phyloP scores from a whole-genome alignment of 176 grass and related monocot genomes.

The Zea luxurians region DNA sequence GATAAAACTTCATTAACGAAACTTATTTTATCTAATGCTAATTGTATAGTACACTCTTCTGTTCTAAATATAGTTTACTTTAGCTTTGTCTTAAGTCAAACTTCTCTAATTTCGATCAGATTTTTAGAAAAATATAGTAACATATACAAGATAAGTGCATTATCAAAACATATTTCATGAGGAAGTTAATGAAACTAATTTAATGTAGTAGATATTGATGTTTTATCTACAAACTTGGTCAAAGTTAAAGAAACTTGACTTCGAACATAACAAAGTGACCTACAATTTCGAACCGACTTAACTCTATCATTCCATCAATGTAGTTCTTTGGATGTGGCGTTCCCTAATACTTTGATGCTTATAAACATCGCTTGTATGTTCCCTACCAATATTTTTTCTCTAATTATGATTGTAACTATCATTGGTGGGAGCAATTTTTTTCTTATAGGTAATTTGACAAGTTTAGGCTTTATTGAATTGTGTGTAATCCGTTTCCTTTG shows the following conservation, averaged over 20 bases:
- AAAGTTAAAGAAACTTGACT: background rate
- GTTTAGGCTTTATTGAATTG: background rate
- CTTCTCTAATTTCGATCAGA: background rate
- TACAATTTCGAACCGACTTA: background rate
- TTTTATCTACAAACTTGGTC: background rate
- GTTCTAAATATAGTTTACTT: background rate
- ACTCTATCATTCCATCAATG: background rate
- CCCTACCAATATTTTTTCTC: background rate
- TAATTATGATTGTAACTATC: background rate
- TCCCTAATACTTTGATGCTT: background rate
- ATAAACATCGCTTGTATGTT: background rate
- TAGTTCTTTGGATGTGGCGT: background rate
- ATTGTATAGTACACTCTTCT: background rate
- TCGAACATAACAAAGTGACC: background rate
- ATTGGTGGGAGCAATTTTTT: background rate
- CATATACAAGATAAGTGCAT: background rate
- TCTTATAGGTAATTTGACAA: slow-evolving; percentile 1
- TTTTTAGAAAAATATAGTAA: background rate
- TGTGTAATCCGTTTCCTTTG: slow-evolving; percentile 3
- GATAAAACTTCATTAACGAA: slow-evolving; percentile 3
- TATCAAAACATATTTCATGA: background rate
- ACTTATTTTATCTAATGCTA: background rate
- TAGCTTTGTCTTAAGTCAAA: background rate
- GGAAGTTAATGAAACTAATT: background rate
- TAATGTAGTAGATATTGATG: background rate